Evolutionary conservation across 768 basidiomycete species (phyloP).

Genomic region (Suillus ampliporus): DNA sequence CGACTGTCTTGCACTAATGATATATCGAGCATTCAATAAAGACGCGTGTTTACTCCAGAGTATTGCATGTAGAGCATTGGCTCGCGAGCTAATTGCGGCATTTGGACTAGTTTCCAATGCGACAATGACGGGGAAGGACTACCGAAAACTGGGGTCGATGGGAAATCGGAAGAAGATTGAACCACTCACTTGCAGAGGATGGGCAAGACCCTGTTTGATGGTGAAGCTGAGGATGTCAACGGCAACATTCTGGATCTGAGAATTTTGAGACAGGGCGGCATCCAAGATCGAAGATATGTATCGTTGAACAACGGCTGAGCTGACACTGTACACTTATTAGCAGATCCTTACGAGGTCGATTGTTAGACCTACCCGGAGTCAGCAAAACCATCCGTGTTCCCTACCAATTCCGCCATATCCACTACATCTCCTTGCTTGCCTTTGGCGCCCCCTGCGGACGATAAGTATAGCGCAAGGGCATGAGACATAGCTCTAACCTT

Average conservation of each 20-base stretch:
- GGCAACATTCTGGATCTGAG: conserved; percentile 78
- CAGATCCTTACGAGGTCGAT: background rate
- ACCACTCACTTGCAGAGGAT: conserved; percentile 80
- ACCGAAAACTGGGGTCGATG: conserved; percentile 12
- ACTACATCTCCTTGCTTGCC: conserved; percentile 50
- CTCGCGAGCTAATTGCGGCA: conserved; percentile 66
- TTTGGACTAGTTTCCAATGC: conserved; percentile 89
- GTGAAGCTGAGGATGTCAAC: conserved; percentile 93
- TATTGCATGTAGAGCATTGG: conserved; percentile 78
- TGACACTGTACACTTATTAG: conserved; percentile 62
- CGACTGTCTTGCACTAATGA: conserved; percentile 78
- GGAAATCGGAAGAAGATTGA: conserved; percentile 4
- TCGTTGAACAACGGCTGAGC: conserved; percentile 93
- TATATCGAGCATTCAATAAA: conserved; percentile 84
- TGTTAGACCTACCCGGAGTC: conserved; percentile 84
- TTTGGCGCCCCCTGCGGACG: conserved; percentile 21
- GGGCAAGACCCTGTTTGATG: conserved; percentile 92
- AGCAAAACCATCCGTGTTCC: conserved; percentile 93
- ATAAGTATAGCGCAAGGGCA: background rate
- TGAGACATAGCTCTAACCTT: conserved; percentile 47
- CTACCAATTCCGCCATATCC: conserved; percentile 93
- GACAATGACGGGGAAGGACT: conserved; percentile 92
- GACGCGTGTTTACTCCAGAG: conserved; percentile 90
- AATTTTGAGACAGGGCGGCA: conserved; percentile 74
- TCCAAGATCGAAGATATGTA: conserved; percentile 84